Percentiles rank a stretch among this genome's conserved stretches.
Conservation (phyloP, 2,329 filamentous ascomycete genomes). For the Diaporthe vexans region DNA sequence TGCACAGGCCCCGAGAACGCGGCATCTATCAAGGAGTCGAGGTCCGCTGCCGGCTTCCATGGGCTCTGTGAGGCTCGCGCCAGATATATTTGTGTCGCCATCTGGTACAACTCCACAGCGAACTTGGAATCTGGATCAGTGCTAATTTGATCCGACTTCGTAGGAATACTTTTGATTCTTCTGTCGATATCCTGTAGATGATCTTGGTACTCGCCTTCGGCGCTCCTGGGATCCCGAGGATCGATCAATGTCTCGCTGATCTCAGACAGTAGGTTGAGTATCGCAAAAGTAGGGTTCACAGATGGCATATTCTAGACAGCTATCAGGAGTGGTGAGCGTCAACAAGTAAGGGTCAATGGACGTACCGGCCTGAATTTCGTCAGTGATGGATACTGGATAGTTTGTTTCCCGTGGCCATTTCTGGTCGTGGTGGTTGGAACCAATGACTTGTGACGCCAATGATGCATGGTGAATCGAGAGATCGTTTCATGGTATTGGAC, state of each 20-base stretch:
- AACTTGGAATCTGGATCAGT: not conserved
- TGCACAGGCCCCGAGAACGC: not conserved
- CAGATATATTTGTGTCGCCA: constrained; percentile 7
- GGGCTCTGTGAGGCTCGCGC: not conserved
- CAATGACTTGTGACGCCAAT: constrained; percentile 19
- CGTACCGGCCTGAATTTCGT: not conserved
- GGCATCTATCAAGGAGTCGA: not conserved
- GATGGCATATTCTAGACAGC: not conserved
- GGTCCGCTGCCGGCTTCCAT: constrained; percentile 1
- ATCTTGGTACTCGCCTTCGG: not conserved
- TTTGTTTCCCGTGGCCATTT: no score
- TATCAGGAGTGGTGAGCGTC: not conserved
- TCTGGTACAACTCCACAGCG: constrained; percentile 3
- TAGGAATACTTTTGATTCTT: not conserved
- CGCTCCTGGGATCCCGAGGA: constrained; percentile 1
- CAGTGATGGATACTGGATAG: not conserved
- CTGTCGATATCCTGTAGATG: not conserved
- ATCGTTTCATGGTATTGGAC: constrained; percentile 10
- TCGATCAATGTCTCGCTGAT: constrained; percentile 11
- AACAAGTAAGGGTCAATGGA: no score
- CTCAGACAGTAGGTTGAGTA: constrained; percentile 5
- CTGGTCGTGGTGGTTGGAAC: not conserved
- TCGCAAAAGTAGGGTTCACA: constrained; percentile 11
- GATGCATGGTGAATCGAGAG: constrained; percentile 3
- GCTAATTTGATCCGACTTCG: not conserved